Base-by-base conservation (phyloP, 1,284 basidiomycete genomes). In the Tylopilus sp. region DNA sequence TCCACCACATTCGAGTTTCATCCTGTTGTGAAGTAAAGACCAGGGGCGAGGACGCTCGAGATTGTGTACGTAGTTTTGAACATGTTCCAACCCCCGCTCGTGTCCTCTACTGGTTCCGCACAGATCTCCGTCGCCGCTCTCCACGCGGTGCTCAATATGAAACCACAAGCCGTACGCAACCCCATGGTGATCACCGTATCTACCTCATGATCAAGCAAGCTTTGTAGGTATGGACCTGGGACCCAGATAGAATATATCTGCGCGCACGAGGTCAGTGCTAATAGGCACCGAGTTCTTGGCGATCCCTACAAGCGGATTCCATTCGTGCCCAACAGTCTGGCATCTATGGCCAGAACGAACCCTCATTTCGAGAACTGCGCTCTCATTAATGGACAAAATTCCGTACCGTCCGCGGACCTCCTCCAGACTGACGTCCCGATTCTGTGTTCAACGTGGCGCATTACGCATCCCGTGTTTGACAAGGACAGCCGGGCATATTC, bases 91-190 rank as follows among this genome's bases (percentile, higher is more conserved):
- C 47, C 36, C 35, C n/a, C n/a, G 25, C 19, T 30, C 46, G 70
- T 33, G 70, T 74, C 4, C 52, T 77, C 10, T 72, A 73, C 55
- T 75, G 73, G 74, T 76, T 74, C 62, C 61, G 74, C 30, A 74
- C 75, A 21, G 76, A 79, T 59, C 60, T 77, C 30, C 69, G 77
- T 35, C 57, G 41, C 43, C 34, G 23, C 21, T 25, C 21, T 37
- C 28, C 28, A 31, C 29, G 16, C 26, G 39, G 34, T 18, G 29
- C 45, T 41, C 42, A 9, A 38, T 43, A 23, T 29, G 18, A 41
- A 41, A 26, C 34, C 39, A n/a, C 44, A 41, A 18, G 18, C 44
- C 31, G 53, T 61, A 8, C 9, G 37, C 46, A 21, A 21, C 38
- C 37, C 37, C 19, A 39, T 30, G 19, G 12, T 13, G 13, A 44